phyloP scores from a whole-genome alignment of 1,139 yeast species.

The Yamadazyma atlantica region DNA sequence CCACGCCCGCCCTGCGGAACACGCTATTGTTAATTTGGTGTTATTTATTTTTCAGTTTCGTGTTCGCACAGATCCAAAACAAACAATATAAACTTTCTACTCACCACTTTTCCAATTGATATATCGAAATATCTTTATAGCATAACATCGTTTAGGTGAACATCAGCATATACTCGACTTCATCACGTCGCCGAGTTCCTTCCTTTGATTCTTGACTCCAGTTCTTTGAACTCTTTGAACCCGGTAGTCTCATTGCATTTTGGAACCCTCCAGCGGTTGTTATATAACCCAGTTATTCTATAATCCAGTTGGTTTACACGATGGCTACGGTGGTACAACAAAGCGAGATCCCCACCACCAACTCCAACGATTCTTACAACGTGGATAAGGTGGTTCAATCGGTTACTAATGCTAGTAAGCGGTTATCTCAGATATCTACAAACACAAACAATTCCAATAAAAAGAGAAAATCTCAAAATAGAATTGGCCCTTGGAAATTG shows the following conservation, averaged over 20 bases:
- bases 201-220: no score
- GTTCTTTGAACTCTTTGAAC: no score
- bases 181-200: no score
- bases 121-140: no score
- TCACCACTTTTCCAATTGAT: not conserved
- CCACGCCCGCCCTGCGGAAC: not conserved
- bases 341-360: constrained; percentile 1
- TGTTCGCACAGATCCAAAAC: constrained; percentile 1
- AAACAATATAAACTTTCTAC: not conserved
- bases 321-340: constrained; percentile 4
- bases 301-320: not conserved
- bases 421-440: constrained; percentile 65
- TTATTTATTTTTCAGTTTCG: constrained; percentile 1
- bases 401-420: constrained; percentile 62
- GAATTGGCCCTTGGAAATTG: constrained; percentile 94
- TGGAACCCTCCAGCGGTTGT: no score
- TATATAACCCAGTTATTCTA: no score
- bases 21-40: not conserved
- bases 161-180: no score
- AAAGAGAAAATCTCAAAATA: constrained; percentile 62
- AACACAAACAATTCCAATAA: constrained; percentile 45
- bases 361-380: constrained; percentile 25
- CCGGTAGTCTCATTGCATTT: no score
- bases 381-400: constrained; percentile 51
- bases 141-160: no score